Conservation (phyloP, 1,284 basidiomycete species). For the Trametes sp. region DNA sequence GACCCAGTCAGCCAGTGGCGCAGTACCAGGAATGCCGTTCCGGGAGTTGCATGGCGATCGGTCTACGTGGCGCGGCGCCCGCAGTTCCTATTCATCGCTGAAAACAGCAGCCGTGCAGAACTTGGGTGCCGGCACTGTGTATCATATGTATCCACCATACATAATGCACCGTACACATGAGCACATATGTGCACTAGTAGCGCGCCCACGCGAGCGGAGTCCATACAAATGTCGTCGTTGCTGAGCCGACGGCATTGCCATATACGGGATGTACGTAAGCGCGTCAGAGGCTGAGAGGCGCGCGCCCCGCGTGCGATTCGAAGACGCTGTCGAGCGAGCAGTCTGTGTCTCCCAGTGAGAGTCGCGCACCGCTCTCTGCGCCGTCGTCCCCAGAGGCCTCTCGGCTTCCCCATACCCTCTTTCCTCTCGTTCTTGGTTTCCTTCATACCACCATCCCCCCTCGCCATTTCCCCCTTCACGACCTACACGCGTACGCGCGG, state of each 20-base stretch:
- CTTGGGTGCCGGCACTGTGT: no score
- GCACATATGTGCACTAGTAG: not conserved
- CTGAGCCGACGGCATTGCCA: conserved; percentile 10
- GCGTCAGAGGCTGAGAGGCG: conserved; percentile 8
- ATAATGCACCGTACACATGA: not conserved
- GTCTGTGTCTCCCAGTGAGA: conserved; percentile 7
- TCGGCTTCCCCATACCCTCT: conserved; percentile 11
- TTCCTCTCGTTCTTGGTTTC: conserved; percentile 14
- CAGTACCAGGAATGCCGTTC: not conserved
- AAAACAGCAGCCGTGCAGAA: no score
- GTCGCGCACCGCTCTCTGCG: conserved; percentile 4
- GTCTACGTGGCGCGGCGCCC: not conserved
- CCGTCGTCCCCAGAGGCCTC: conserved; percentile 15
- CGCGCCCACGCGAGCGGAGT: not conserved
- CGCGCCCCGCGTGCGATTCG: conserved; percentile 18
- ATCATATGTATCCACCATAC: no score
- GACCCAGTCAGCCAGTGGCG: not conserved
- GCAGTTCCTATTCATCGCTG: no score
- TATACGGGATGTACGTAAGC: conserved; percentile 28
- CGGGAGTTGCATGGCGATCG: not conserved
- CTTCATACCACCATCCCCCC: not conserved
- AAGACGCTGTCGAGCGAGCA: conserved; percentile 17
- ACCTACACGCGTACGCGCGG: conserved; percentile 3
- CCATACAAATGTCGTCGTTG: not conserved
- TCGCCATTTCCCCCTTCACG: not conserved